Evolutionary conservation across 2,329 filamentous ascomycete species (phyloP).

Genomic region (Clarireedia hainanense): DNA sequence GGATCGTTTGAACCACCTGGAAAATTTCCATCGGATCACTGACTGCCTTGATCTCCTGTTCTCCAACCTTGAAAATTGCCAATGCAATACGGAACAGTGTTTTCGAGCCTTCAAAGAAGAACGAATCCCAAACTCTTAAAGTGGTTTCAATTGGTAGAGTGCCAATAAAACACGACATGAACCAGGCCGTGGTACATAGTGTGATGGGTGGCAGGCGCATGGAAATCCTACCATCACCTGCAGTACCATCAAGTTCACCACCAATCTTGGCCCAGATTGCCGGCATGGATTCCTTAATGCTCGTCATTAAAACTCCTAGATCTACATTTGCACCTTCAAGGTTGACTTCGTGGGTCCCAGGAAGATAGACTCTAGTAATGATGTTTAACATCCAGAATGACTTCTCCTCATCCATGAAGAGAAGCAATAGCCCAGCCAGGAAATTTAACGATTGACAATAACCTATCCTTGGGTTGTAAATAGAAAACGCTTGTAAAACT

Average conservation of each 20-base stretch:
- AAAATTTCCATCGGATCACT: conserved; percentile 92
- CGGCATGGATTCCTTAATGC: conserved; percentile 75
- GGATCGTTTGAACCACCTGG: conserved; percentile 83
- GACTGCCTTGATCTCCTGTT: conserved; percentile 70
- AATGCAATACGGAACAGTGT: conserved; percentile 88
- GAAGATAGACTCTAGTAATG: conserved; percentile 80
- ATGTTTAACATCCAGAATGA: conserved; percentile 90
- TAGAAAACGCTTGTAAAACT: conserved; percentile 80
- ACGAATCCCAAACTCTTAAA: conserved; percentile 87
- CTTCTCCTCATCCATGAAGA: conserved; percentile 87
- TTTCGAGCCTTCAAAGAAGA: conserved; percentile 92
- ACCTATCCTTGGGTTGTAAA: conserved; percentile 85
- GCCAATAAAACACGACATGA: conserved; percentile 95
- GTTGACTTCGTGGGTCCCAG: conserved; percentile 84
- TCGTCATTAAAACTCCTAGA: conserved; percentile 84
- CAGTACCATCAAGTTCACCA: conserved; percentile 53
- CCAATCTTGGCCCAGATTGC: conserved; percentile 83
- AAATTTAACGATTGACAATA: conserved; percentile 98
- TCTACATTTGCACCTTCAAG: conserved; percentile 91
- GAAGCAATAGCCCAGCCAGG: conserved; percentile 76
- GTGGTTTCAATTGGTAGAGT: conserved; percentile 88
- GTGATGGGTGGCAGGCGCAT: conserved; percentile 76
- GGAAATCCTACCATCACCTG: conserved; percentile 27
- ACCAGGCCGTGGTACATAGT: conserved; percentile 90
- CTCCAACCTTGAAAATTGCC: conserved; percentile 83